phyloP scores from a whole-genome alignment of 1,284 basidiomycete genomes.

The Rhodotorula mucilaginosa region DNA sequence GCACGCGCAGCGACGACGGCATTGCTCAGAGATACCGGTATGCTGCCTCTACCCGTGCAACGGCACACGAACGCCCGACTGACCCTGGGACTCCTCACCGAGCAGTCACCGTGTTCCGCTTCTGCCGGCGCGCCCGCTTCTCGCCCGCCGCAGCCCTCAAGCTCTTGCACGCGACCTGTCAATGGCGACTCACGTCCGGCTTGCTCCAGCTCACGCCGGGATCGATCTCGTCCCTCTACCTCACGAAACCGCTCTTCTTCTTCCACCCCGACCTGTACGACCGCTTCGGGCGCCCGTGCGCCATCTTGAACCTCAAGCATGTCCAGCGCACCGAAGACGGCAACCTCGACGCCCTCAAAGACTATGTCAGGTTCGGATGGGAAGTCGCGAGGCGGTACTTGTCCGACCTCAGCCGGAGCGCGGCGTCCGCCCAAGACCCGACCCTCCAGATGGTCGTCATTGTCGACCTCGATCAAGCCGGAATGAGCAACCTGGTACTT shows the following conservation, averaged over 20 bases:
- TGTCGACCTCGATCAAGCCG: conserved; percentile 63
- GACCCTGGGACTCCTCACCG: background rate
- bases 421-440: conserved; percentile 40
- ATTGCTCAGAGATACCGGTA: conserved; percentile 27
- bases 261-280: conserved; percentile 42
- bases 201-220: conserved; percentile 10
- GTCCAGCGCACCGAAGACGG: conserved; percentile 41
- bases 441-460: conserved; percentile 66
- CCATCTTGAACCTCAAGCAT: conserved; percentile 40
- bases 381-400: conserved; percentile 41
- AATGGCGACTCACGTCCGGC: conserved; percentile 29
- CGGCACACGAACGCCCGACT: too few relatives aligned
- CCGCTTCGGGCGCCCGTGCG: conserved; percentile 42
- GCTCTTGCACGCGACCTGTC: conserved; percentile 33
- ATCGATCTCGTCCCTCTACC: conserved; percentile 34
- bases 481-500: conserved; percentile 60
- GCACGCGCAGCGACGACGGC: conserved; percentile 9
- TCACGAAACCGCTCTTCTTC: conserved; percentile 40
- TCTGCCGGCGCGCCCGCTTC: conserved; percentile 39
- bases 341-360: conserved; percentile 41
- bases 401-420: conserved; percentile 30
- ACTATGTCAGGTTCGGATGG: conserved; percentile 38
- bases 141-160: conserved; percentile 22
- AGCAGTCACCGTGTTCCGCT: conserved; percentile 39
- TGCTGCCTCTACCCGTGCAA: background rate